Conservation (phyloP, 192 early-diverging fungal species). For the Bifiguratus adelaidae region DNA sequence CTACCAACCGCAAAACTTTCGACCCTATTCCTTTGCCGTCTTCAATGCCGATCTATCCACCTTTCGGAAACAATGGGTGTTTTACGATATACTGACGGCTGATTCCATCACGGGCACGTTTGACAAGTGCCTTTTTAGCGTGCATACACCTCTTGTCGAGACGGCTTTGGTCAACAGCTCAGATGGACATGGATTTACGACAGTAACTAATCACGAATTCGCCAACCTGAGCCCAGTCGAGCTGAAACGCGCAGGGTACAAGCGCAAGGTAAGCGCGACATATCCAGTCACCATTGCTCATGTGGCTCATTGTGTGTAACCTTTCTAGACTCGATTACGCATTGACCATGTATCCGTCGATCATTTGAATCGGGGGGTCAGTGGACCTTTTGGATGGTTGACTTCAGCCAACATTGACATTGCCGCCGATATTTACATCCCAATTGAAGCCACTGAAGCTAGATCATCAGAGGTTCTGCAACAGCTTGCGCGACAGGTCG, state of each 20-base stretch:
- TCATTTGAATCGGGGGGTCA: slow-evolving; percentile 75
- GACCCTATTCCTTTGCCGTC: slow-evolving; percentile 80
- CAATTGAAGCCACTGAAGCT: slow-evolving; percentile 29
- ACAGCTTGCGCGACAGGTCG: slow-evolving; percentile 43
- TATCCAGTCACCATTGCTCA: neutral
- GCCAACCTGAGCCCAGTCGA: slow-evolving; percentile 19
- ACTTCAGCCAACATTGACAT: slow-evolving; percentile 82
- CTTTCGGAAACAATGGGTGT: slow-evolving; percentile 87
- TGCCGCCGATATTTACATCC: slow-evolving; percentile 54
- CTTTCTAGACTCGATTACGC: slow-evolving; percentile 49
- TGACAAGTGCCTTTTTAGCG: slow-evolving; percentile 90
- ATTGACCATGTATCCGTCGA: slow-evolving; percentile 86
- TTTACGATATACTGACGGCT: slow-evolving; percentile 84
- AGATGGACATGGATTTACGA: neutral
- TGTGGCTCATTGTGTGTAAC: neutral
- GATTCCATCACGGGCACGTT: slow-evolving; percentile 84
- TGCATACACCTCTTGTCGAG: slow-evolving; percentile 74
- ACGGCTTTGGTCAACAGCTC: slow-evolving; percentile 22
- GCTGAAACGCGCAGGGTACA: slow-evolving; percentile 21
- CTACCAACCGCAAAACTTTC: slow-evolving; percentile 71
- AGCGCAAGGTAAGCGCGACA: slow-evolving; percentile 21
- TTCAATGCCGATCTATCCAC: slow-evolving; percentile 74
- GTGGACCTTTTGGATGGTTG: slow-evolving; percentile 91
- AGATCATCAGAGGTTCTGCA: slow-evolving; percentile 18
- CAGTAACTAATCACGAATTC: slow-evolving; percentile 3